phyloP scores from a whole-genome alignment of 2,329 filamentous ascomycete species.

The Aspergillus sp. region DNA sequence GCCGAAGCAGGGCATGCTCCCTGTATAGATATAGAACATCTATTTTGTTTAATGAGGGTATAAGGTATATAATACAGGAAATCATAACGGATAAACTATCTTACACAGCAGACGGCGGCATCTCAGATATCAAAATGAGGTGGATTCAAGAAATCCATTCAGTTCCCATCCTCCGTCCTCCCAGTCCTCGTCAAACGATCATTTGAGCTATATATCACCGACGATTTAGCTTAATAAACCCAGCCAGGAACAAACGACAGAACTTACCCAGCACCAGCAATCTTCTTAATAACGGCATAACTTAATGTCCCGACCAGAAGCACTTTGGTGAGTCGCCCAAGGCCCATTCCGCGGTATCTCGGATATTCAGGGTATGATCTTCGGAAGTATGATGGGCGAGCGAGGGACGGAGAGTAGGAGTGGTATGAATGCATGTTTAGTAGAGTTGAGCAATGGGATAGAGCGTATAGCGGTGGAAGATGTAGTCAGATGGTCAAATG shows the following conservation, averaged over 20 bases:
- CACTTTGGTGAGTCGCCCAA: neutral
- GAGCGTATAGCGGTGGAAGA: neutral
- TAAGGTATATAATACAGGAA: no score
- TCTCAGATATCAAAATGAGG: neutral
- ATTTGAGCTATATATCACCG: neutral
- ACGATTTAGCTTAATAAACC: neutral
- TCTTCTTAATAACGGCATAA: neutral
- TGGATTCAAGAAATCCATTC: neutral
- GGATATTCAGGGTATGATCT: neutral
- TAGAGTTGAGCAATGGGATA: neutral
- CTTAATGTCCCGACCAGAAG: neutral
- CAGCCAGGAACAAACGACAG: neutral
- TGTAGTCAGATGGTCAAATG: neutral
- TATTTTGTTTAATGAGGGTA: no score
- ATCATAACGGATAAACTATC: neutral
- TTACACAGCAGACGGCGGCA: neutral
- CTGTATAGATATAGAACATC: no score
- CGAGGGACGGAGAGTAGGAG: neutral
- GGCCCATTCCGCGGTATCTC: constrained; percentile 1
- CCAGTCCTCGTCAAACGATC: neutral
- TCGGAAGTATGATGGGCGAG: constrained; percentile 1
- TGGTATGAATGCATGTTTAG: neutral
- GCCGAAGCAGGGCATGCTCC: no score
- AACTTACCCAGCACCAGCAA: neutral
- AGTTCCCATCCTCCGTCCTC: neutral